A percentile compares a stretch with the other conserved stretches of the same genome.
phyloP scores from a whole-genome alignment of 2,329 filamentous ascomycete species.

The Neofusicoccum umdonicola region DNA sequence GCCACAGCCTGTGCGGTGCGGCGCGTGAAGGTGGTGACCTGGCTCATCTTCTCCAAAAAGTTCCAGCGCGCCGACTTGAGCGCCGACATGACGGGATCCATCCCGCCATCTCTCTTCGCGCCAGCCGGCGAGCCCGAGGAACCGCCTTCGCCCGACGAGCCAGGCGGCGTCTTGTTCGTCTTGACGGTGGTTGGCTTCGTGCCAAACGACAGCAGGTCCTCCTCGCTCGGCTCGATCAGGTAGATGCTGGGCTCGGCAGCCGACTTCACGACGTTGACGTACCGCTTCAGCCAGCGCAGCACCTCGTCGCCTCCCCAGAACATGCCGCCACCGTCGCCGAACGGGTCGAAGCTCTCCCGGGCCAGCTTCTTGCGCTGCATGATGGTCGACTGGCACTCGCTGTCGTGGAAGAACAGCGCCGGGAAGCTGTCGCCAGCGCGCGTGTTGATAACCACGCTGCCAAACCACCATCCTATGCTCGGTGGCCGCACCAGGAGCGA shows the following conservation, averaged over 20 bases:
- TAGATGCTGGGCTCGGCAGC: slow-evolving; percentile 87
- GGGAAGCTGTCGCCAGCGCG: slow-evolving; percentile 89
- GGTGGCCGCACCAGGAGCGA: slow-evolving; percentile 87
- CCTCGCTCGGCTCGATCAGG: slow-evolving; percentile 79
- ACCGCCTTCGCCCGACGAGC: slow-evolving; percentile 23
- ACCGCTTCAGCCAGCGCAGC: slow-evolving; percentile 81
- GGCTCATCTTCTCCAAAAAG: slow-evolving; percentile 92
- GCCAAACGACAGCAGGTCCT: slow-evolving; percentile 81
- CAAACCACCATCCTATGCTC: slow-evolving; percentile 97
- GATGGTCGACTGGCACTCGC: slow-evolving; percentile 93
- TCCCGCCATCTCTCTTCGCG: slow-evolving; percentile 60
- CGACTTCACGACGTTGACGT: slow-evolving; percentile 79
- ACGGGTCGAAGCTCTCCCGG: slow-evolving; percentile 84
- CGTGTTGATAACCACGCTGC: slow-evolving; percentile 90
- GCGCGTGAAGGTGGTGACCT: slow-evolving; percentile 93
- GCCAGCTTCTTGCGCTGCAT: slow-evolving; percentile 85
- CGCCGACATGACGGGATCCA: slow-evolving; percentile 92
- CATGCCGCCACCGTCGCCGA: slow-evolving; percentile 78
- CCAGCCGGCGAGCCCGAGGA: slow-evolving; percentile 24
- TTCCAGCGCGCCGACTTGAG: slow-evolving; percentile 96
- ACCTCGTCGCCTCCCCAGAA: slow-evolving; percentile 99
- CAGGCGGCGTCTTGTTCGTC: slow-evolving; percentile 25
- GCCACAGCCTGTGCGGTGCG: slow-evolving; percentile 88
- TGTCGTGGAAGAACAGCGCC: slow-evolving; percentile 95
- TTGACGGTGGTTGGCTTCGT: slow-evolving; percentile 53